Evolutionary conservation across 2,329 filamentous ascomycete genomes (phyloP).

Genomic region (Pestalotiopsis fici): DNA sequence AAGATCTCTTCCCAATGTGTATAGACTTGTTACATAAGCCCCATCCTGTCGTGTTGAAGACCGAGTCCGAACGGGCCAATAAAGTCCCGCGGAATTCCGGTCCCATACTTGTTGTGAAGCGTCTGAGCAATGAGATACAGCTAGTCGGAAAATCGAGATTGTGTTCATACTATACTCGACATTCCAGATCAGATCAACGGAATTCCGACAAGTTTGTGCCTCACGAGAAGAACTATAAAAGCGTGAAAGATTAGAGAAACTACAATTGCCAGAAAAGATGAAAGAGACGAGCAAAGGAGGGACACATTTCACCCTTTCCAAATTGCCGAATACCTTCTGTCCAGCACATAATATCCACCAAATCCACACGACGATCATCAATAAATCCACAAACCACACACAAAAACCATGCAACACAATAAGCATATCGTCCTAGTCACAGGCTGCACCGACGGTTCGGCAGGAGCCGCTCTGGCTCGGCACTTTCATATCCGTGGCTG

Average conservation of each 20-base stretch:
- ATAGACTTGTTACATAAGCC: neutral
- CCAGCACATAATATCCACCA: neutral
- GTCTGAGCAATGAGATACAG: neutral
- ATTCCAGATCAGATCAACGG: neutral
- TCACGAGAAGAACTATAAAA: neutral
- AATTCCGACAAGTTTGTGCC: neutral
- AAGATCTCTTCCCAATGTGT: neutral
- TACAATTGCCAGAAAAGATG: neutral
- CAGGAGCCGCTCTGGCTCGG: conserved; percentile 30
- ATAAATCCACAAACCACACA: neutral
- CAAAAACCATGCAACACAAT: conserved; percentile 15
- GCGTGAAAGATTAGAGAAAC: neutral
- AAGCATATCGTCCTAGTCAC: conserved; percentile 26
- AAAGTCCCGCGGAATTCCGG: neutral
- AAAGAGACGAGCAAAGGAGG: neutral
- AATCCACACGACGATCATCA: neutral
- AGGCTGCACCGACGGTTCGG: conserved; percentile 32
- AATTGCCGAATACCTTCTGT: neutral
- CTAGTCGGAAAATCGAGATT: neutral
- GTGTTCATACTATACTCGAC: neutral
- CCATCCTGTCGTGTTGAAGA: neutral
- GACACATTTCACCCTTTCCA: too few relatives aligned
- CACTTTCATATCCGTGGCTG: conserved; percentile 29
- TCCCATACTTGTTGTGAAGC: neutral
- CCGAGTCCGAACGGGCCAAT: neutral